These are phyloP conservation scores for Vigna radiata DNA, from an alignment of 306 rosid species.

Conservation along the genomic window DNA sequence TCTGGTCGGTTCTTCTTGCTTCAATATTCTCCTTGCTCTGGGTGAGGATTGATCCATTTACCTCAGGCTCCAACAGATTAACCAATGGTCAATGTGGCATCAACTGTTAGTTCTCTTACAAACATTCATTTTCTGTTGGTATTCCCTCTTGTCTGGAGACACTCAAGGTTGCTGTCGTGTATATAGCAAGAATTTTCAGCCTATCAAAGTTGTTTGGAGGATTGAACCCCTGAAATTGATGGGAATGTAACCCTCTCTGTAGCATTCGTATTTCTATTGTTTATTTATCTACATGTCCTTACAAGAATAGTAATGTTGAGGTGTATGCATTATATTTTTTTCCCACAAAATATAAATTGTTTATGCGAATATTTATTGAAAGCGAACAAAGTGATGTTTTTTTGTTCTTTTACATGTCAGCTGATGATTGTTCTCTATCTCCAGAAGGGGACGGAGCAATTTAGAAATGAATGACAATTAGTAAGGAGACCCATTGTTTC, in stretches of 20 bases:
- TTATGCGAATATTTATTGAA: constrained; percentile 39
- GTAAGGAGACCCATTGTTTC: background rate
- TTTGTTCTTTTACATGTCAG: background rate
- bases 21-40: constrained; percentile 90
- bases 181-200: constrained; percentile 53
- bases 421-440: background rate
- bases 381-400: constrained; percentile 21
- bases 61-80: constrained; percentile 50
- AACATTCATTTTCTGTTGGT: constrained; percentile 41
- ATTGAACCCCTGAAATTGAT: constrained; percentile 18
- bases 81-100: constrained; percentile 80
- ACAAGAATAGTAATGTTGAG: constrained; percentile 29
- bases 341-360: constrained; percentile 41
- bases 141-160: constrained; percentile 34
- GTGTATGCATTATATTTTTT: constrained; percentile 41
- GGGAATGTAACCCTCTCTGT: constrained; percentile 27
- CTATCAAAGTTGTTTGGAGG: constrained; percentile 40
- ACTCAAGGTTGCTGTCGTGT: constrained; percentile 46
- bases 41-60: constrained; percentile 95
- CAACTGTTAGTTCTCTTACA: constrained; percentile 59
- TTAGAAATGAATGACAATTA: background rate
- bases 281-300: constrained; percentile 32
- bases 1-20: constrained; percentile 92
- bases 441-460: background rate
- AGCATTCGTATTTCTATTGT: constrained; percentile 39